These are phyloP conservation scores for Linum lewisii DNA, from an alignment of 345 rosid genomes.

Conservation along the genomic window DNA sequence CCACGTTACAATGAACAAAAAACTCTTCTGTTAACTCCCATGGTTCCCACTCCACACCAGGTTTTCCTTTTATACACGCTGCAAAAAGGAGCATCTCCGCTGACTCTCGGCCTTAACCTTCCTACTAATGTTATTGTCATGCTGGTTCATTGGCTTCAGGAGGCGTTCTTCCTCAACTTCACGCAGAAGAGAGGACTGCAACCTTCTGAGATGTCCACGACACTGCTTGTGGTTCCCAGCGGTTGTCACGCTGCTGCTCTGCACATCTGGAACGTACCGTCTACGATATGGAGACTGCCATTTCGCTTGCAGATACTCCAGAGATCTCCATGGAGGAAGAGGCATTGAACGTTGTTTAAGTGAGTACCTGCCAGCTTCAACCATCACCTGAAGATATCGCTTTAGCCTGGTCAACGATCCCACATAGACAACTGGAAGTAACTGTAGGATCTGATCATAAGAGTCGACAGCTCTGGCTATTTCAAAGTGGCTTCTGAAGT, in stretches of 20 bases:
- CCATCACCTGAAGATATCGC: slow-evolving; percentile 82
- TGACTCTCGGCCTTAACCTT: slow-evolving; percentile 46
- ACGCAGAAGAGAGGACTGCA: slow-evolving; percentile 48
- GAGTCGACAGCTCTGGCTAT: slow-evolving; percentile 91
- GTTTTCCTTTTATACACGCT: slow-evolving; percentile 25
- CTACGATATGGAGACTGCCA: slow-evolving; percentile 70
- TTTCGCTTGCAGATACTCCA: slow-evolving; percentile 71
- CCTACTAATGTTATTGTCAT: slow-evolving; percentile 21
- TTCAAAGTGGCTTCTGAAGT: slow-evolving; percentile 85
- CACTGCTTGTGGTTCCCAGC: slow-evolving; percentile 41
- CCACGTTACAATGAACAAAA: too few relatives aligned
- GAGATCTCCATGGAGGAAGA: slow-evolving; percentile 94
- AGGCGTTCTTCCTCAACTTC: slow-evolving; percentile 46
- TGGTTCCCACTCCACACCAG: background rate
- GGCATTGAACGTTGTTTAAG: slow-evolving; percentile 94
- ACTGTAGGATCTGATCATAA: slow-evolving; percentile 60
- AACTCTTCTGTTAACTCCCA: too few relatives aligned
- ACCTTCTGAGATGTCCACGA: slow-evolving; percentile 50
- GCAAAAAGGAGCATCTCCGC: slow-evolving; percentile 30
- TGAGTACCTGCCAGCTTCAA: slow-evolving; percentile 67
- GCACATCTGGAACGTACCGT: slow-evolving; percentile 32
- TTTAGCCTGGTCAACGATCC: slow-evolving; percentile 54
- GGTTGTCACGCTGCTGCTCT: slow-evolving; percentile 14
- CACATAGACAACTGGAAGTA: slow-evolving; percentile 66
- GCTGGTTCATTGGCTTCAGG: slow-evolving; percentile 35